A percentile compares a stretch with the other conserved stretches of the same genome.
These are phyloP conservation scores for Selaginella tamariscina DNA, from an alignment of 75 land plant genomes.

Conservation along the genomic window DNA sequence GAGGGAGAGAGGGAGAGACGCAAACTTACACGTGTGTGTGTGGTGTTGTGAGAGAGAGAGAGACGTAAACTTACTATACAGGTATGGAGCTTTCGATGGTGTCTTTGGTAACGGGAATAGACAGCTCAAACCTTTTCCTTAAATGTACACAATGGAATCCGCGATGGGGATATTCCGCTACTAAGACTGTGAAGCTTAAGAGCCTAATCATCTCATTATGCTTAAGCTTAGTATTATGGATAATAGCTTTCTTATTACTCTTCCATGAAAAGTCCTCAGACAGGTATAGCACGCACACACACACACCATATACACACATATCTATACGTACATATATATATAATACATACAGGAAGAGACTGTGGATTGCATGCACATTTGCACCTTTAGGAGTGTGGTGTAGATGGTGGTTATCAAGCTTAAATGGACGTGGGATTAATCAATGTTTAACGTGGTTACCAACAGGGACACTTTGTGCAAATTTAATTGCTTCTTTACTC, in stretches of 20 bases:
- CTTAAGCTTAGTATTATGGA: constrained; percentile 19
- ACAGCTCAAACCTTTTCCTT: not conserved
- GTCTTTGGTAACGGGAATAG: not conserved
- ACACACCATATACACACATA: too few relatives aligned
- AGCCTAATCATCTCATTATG: not conserved
- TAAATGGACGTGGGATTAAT: constrained; percentile 70
- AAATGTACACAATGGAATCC: not conserved
- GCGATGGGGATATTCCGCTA: not conserved
- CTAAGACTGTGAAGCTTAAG: not conserved
- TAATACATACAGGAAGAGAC: constrained; percentile 17
- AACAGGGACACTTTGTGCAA: constrained; percentile 60
- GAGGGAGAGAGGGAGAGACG: too few relatives aligned
- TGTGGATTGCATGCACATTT: constrained; percentile 60
- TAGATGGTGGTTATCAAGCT: constrained; percentile 59
- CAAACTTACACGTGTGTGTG: too few relatives aligned
- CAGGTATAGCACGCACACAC: too few relatives aligned
- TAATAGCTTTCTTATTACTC: constrained; percentile 9
- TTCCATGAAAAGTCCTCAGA: constrained; percentile 19
- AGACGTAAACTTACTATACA: not conserved
- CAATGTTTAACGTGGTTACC: constrained; percentile 62
- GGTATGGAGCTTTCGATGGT: not conserved
- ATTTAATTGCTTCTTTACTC: constrained; percentile 50
- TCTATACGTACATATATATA: too few relatives aligned
- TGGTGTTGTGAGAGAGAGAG: too few relatives aligned
- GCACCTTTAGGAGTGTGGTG: constrained; percentile 81